A percentile compares a stretch with the other conserved stretches of the same genome.
phyloP scores from a whole-genome alignment of 1,139 yeast genomes.

The Yamadazyma triangularis region DNA sequence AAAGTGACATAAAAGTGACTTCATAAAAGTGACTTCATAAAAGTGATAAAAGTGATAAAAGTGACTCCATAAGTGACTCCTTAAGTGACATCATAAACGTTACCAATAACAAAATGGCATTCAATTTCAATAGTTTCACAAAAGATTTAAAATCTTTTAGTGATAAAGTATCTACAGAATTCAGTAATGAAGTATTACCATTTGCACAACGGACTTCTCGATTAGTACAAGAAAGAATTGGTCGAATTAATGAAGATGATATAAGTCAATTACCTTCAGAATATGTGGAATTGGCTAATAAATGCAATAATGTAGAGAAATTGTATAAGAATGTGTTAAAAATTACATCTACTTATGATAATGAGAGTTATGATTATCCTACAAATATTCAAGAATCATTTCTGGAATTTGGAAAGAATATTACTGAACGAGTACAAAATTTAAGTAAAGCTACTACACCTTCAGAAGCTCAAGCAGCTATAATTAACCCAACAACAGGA shows the following conservation, averaged over 20 bases:
- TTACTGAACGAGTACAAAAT: slow-evolving; percentile 62
- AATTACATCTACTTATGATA: slow-evolving; percentile 68
- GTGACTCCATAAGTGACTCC: no score
- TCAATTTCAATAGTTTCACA: slow-evolving; percentile 40
- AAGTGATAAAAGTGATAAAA: no score
- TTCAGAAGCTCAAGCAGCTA: slow-evolving; percentile 77
- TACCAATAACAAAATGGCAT: no score
- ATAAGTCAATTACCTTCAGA: slow-evolving; percentile 80
- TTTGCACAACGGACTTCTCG: slow-evolving; percentile 81
- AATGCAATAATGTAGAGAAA: slow-evolving; percentile 69
- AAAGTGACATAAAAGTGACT: no score
- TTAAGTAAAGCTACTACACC: slow-evolving; percentile 74
- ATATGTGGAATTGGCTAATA: slow-evolving; percentile 68
- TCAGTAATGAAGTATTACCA: slow-evolving; percentile 48
- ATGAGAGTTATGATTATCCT: slow-evolving; percentile 86
- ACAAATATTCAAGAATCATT: slow-evolving; percentile 69
- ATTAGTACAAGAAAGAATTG: slow-evolving; percentile 73
- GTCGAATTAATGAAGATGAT: slow-evolving; percentile 66
- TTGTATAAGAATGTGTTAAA: slow-evolving; percentile 71
- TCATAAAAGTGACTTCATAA: no score
- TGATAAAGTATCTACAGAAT: slow-evolving; percentile 36
- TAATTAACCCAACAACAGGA: slow-evolving; percentile 51
- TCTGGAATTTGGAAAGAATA: slow-evolving; percentile 65
- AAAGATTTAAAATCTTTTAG: slow-evolving; percentile 38
- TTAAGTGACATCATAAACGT: no score